Percentiles rank a stretch among this genome's conserved stretches.
phyloP scores from a whole-genome alignment of 2,329 filamentous ascomycete species.

The Monilinia fructigena region DNA sequence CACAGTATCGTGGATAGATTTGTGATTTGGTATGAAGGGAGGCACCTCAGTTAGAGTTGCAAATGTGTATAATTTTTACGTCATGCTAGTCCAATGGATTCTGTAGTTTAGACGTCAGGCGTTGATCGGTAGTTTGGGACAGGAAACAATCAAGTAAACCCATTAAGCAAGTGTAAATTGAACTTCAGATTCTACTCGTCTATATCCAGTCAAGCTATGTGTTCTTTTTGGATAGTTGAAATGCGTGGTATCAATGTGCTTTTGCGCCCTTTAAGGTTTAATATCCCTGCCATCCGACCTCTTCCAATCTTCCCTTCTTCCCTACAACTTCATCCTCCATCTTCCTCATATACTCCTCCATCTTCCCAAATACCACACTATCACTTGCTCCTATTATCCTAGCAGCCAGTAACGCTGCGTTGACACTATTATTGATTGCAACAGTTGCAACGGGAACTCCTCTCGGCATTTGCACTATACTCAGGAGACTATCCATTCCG shows the following conservation, averaged over 20 bases:
- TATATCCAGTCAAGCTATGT: background rate
- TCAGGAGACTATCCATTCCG: conserved; percentile 56
- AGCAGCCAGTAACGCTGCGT: conserved; percentile 70
- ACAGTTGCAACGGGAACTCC: conserved; percentile 74
- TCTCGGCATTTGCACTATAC: conserved; percentile 75
- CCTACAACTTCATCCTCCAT: conserved; percentile 64
- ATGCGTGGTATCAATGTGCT: conserved; percentile 1
- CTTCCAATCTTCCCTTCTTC: conserved; percentile 58
- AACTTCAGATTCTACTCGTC: background rate
- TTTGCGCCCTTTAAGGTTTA: background rate
- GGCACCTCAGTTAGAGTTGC: background rate
- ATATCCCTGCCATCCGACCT: conserved; percentile 57
- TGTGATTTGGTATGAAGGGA: background rate
- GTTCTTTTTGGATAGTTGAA: background rate
- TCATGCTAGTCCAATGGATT: background rate
- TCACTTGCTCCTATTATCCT: conserved; percentile 63
- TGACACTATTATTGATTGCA: conserved; percentile 77
- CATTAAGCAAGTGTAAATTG: background rate
- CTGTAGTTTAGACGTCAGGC: conserved; percentile 12
- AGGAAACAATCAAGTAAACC: conserved; percentile 2
- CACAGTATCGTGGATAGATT: conserved; percentile 21
- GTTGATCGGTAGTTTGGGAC: conserved; percentile 6
- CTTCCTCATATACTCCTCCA: conserved; percentile 60
- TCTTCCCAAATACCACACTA: conserved; percentile 53
- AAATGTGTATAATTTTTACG: background rate